phyloP scores from a whole-genome alignment of 2,329 filamentous ascomycete species.

The Penicillium sp. region DNA sequence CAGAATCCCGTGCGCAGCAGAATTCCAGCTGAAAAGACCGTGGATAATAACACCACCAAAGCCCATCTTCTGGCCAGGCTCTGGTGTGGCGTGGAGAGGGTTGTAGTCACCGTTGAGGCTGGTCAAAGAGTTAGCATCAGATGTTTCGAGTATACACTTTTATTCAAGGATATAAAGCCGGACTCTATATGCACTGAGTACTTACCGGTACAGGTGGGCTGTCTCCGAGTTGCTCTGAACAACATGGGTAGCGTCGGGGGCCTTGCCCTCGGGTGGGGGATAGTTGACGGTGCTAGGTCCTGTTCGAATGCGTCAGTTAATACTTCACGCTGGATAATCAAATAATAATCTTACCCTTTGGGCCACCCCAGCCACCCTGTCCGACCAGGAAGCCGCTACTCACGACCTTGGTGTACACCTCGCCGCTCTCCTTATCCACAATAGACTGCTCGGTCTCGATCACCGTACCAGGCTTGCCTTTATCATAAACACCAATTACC shows the following conservation, averaged over 20 bases:
- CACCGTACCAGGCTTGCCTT: constrained; percentile 78
- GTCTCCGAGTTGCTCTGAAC: constrained; percentile 71
- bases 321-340: background rate
- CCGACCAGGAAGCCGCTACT: constrained; percentile 76
- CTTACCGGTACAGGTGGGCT: constrained; percentile 67
- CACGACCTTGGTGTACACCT: constrained; percentile 68
- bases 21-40: constrained; percentile 85
- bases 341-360: constrained; percentile 62
- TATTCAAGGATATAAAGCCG: background rate
- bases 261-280: constrained; percentile 69
- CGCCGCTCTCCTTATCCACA: constrained; percentile 66
- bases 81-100: constrained; percentile 82
- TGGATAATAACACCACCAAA: constrained; percentile 88
- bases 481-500: constrained; percentile 84
- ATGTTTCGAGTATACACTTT: background rate
- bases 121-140: constrained; percentile 17
- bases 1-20: constrained; percentile 69
- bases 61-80: constrained; percentile 83
- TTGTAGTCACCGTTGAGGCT: constrained; percentile 93
- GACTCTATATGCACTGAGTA: background rate
- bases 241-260: constrained; percentile 67
- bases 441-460: constrained; percentile 75
- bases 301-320: constrained; percentile 16
- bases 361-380: constrained; percentile 81
- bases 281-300: constrained; percentile 71